Conservation (phyloP, 169 alveolate species). For the Cryptosporidium viatorum region DNA sequence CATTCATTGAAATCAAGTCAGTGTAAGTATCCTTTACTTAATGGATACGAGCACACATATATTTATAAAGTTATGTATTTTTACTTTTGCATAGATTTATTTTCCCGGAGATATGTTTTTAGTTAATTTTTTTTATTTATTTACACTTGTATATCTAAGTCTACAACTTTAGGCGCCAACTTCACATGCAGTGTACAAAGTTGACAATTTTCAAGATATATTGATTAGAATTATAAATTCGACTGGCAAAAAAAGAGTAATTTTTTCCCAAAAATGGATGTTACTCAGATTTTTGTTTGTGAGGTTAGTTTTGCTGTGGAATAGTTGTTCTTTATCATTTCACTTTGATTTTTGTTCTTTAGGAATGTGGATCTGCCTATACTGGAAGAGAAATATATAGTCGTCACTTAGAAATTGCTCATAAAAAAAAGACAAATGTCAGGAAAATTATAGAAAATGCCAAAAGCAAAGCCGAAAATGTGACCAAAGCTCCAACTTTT, state of each 20-base stretch:
- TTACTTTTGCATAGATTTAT: neutral
- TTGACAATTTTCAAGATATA: neutral
- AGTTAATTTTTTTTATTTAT: neutral
- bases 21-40: neutral
- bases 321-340: neutral
- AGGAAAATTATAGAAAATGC: constrained; percentile 20
- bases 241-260: neutral
- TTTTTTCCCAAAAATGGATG: constrained; percentile 50
- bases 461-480: constrained; percentile 10
- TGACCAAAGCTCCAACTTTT: constrained; percentile 18
- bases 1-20: constrained; percentile 28
- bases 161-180: constrained; percentile 46
- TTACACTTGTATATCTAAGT: neutral
- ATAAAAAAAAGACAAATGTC: constrained; percentile 24
- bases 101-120: neutral
- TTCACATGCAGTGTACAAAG: constrained; percentile 30
- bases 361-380: constrained; percentile 76
- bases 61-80: neutral
- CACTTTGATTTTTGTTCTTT: neutral
- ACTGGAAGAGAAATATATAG: constrained; percentile 54
- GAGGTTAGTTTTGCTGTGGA: constrained; percentile 40
- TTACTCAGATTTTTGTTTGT: constrained; percentile 60
- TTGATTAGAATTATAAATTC: neutral
- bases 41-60: neutral
- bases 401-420: constrained; percentile 58